Evolutionary conservation across 257 asterid species (phyloP).

Genomic region (Solanum chiquidenum): DNA sequence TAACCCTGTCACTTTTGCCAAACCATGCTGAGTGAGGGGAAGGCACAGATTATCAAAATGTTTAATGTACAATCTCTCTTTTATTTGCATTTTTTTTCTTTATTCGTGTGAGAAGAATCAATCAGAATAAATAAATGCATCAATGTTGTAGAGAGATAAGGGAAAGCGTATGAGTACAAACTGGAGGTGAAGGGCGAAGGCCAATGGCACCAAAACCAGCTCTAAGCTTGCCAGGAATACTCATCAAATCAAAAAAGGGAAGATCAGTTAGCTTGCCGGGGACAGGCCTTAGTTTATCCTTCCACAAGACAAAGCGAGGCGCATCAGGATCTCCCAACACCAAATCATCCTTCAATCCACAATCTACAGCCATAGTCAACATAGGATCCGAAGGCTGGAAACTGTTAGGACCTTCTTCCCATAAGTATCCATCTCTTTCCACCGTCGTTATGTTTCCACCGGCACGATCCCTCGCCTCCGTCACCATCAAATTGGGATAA

Average conservation of each 20-base stretch:
- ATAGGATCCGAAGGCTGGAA: slow-evolving; percentile 94
- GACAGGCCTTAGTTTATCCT: slow-evolving; percentile 86
- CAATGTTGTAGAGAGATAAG: background rate
- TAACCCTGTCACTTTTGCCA: slow-evolving; percentile 67
- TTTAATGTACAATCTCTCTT: background rate
- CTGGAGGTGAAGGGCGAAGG: slow-evolving; percentile 87
- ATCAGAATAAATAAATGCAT: background rate
- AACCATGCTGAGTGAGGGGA: slow-evolving; percentile 20
- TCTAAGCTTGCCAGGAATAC: slow-evolving; percentile 74
- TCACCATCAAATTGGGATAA: slow-evolving; percentile 56
- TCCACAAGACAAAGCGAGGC: slow-evolving; percentile 88
- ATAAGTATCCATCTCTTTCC: slow-evolving; percentile 76
- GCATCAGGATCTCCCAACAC: slow-evolving; percentile 91
- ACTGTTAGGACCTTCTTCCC: slow-evolving; percentile 99
- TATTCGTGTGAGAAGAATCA: background rate
- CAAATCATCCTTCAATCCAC: slow-evolving; percentile 78
- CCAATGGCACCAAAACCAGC: slow-evolving; percentile 98
- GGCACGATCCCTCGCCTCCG: slow-evolving; percentile 82
- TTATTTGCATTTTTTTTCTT: background rate
- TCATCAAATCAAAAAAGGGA: slow-evolving; percentile 86
- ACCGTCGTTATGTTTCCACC: slow-evolving; percentile 92
- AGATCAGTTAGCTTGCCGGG: slow-evolving; percentile 63
- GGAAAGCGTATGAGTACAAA: slow-evolving; percentile 28
- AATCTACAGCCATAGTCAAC: slow-evolving; percentile 78
- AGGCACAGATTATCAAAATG: background rate